phyloP scores from a whole-genome alignment of 148 eudicot genomes.

The Heliosperma pusillum region DNA sequence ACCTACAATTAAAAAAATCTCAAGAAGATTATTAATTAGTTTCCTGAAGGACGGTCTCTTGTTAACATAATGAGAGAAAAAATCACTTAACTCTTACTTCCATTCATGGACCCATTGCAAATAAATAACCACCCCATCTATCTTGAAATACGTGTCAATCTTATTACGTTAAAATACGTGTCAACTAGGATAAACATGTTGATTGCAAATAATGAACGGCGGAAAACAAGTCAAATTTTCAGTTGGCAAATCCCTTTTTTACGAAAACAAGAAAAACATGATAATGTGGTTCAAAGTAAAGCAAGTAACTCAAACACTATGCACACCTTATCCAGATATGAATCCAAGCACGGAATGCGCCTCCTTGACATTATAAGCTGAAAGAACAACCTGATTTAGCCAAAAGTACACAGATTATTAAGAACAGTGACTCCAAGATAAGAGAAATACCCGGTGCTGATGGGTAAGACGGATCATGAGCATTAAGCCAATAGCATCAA shows the following conservation, averaged over 20 bases:
- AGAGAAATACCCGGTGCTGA: constrained; percentile 77
- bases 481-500: constrained; percentile 94
- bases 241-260: no score
- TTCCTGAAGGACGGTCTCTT: no score
- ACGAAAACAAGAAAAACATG: background rate
- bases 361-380: constrained; percentile 97
- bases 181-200: no score
- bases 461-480: constrained; percentile 98
- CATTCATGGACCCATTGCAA: no score
- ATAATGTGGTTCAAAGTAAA: background rate
- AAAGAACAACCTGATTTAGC: constrained; percentile 13
- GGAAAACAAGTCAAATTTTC: no score
- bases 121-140: no score
- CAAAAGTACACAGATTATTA: background rate
- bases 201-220: no score
- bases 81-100: no score
- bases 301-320: background rate
- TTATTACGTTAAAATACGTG: no score
- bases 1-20: constrained; percentile 52
- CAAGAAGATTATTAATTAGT: no score
- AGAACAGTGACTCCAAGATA: constrained; percentile 3
- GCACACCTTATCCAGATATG: constrained; percentile 88
- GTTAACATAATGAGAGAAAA: no score
- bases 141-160: no score
- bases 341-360: constrained; percentile 95